Conservation (phyloP, 2,329 filamentous ascomycete genomes). For the Zymoseptoria crescenta region DNA sequence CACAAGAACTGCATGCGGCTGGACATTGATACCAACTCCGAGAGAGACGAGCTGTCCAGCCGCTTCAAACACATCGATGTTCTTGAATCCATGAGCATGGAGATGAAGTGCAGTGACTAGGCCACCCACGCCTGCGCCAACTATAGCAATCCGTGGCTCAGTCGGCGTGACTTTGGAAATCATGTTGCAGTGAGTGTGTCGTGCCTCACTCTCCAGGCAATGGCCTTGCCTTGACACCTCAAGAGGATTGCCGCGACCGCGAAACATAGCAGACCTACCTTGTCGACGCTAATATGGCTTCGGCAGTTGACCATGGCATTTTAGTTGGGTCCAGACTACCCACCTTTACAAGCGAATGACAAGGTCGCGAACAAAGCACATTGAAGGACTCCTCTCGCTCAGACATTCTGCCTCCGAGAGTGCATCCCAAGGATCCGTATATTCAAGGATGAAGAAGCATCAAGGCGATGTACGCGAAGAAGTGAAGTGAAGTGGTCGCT, state of each 20-base stretch:
- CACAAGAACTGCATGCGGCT: constrained; percentile 40
- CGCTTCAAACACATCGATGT: constrained; percentile 39
- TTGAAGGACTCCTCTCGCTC: not conserved
- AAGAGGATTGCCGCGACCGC: not conserved
- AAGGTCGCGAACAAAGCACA: not conserved
- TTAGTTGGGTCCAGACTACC: not conserved
- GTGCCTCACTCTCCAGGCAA: not conserved
- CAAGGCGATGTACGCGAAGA: not conserved
- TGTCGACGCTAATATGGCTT: not conserved
- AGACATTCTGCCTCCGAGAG: not conserved
- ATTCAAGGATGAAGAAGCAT: not conserved
- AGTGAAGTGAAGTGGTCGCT: not conserved
- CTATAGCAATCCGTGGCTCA: constrained; percentile 34
- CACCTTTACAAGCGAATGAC: not conserved
- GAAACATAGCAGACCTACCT: not conserved
- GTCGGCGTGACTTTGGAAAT: not conserved
- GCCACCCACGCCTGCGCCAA: constrained; percentile 44
- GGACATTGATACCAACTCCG: constrained; percentile 42
- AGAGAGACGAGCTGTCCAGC: constrained; percentile 36
- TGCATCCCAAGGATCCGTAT: not conserved
- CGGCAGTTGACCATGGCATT: not conserved
- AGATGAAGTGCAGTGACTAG: constrained; percentile 50
- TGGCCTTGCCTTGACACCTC: not conserved
- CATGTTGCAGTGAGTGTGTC: not conserved
- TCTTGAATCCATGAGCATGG: constrained; percentile 44